These are phyloP conservation scores for Phytophthora multivora DNA, from an alignment of 352 stramenopile genomes.

Conservation along the genomic window DNA sequence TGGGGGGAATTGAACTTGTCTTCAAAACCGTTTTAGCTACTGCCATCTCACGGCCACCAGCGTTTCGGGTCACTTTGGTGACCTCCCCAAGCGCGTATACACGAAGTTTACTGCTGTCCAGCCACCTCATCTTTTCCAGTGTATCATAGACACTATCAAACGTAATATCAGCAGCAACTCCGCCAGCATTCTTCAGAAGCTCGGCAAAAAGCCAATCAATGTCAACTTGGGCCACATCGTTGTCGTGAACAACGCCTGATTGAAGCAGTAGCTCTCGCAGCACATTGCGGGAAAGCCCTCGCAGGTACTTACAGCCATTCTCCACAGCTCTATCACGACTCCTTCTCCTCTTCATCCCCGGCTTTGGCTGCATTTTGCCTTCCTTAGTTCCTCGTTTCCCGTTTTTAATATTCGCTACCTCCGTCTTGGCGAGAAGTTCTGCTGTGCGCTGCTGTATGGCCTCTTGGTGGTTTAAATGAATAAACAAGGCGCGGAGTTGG, in stretches of 20 bases:
- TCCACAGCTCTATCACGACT: constrained; percentile 15
- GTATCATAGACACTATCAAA: constrained; percentile 45
- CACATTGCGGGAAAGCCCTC: constrained; percentile 41
- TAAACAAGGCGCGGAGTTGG: constrained; percentile 49
- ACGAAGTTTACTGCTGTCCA: constrained; percentile 33
- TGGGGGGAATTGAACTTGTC: not conserved
- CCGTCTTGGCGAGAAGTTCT: constrained; percentile 6
- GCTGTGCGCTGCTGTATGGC: constrained; percentile 19
- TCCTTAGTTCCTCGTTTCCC: not conserved
- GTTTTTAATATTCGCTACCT: not conserved
- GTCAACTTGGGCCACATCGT: constrained; percentile 35
- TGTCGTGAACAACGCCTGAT: constrained; percentile 39
- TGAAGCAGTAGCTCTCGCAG: constrained; percentile 47
- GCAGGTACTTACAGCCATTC: constrained; percentile 40
- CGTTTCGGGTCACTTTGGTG: not conserved
- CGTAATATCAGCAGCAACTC: constrained; percentile 33
- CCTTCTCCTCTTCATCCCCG: constrained; percentile 37
- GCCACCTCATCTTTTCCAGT: constrained; percentile 35
- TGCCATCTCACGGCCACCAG: not conserved
- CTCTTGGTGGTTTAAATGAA: constrained; percentile 41
- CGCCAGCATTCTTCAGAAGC: constrained; percentile 30
- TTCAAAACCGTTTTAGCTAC: constrained; percentile 1
- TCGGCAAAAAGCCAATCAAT: constrained; percentile 48
- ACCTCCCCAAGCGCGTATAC: constrained; percentile 26
- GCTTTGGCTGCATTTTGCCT: constrained; percentile 13